phyloP scores from a whole-genome alignment of 306 rosid genomes.

The Casuarina glauca region DNA sequence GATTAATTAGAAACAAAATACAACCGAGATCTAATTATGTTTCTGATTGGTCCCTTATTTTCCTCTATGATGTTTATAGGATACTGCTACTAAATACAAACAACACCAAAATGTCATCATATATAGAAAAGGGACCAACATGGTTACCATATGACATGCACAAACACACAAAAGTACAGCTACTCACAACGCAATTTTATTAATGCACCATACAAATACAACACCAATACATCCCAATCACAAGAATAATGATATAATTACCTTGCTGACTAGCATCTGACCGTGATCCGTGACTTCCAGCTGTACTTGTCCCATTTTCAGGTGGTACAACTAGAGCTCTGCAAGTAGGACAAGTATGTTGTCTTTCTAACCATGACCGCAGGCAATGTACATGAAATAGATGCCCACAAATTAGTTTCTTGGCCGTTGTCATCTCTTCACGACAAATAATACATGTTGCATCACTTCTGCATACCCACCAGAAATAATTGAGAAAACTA shows the following conservation, averaged over 20 bases:
- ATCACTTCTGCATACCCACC: constrained; percentile 72
- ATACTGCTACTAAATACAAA: background rate
- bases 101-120: background rate
- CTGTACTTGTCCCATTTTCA: constrained; percentile 60
- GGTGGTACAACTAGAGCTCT: constrained; percentile 95
- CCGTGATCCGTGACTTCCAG: constrained; percentile 67
- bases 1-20: background rate
- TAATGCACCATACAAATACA: background rate
- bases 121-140: background rate
- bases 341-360: constrained; percentile 98
- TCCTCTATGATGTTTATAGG: background rate
- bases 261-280: constrained; percentile 69
- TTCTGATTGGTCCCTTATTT: background rate
- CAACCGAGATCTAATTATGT: background rate
- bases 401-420: constrained; percentile 95
- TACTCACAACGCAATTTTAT: background rate
- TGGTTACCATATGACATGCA: background rate
- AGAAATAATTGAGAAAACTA: constrained; percentile 13
- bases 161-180: background rate
- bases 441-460: constrained; percentile 99
- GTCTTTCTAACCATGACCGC: constrained; percentile 99
- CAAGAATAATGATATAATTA: constrained; percentile 28
- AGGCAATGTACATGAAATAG: constrained; percentile 95
- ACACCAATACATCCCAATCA: background rate
- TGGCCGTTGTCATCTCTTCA: constrained; percentile 97